phyloP scores from a whole-genome alignment of 371 early-diverging fungal species.

The Mucor saturninus region DNA sequence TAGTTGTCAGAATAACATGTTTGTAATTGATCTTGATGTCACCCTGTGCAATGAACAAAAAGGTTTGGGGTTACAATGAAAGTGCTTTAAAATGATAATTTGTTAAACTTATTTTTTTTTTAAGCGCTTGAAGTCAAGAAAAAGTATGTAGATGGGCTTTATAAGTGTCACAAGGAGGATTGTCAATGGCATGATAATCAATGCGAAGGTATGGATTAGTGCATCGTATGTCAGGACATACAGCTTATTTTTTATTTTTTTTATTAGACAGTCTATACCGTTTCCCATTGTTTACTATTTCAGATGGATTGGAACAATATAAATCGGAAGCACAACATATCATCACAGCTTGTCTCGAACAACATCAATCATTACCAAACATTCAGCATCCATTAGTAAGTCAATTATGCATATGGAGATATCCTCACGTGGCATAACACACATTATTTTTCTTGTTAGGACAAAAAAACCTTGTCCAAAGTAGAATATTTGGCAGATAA shows the following conservation, averaged over 20 bases:
- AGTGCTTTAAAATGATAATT: too few relatives aligned
- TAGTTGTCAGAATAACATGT: slow-evolving; percentile 16
- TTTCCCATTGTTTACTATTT: slow-evolving; percentile 5
- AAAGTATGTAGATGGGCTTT: slow-evolving; percentile 16
- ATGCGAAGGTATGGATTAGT: background rate
- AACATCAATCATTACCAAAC: slow-evolving; percentile 6
- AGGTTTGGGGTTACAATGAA: slow-evolving; percentile 2
- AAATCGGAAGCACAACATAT: slow-evolving; percentile 6
- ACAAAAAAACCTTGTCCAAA: slow-evolving; percentile 6
- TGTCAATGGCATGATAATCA: slow-evolving; percentile 17
- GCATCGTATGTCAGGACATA: background rate
- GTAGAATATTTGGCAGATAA: slow-evolving; percentile 1
- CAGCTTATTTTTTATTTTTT: background rate
- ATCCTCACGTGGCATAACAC: too few relatives aligned
- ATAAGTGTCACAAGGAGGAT: slow-evolving; percentile 8
- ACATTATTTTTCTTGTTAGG: slow-evolving; percentile 1
- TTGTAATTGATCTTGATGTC: slow-evolving; percentile 9
- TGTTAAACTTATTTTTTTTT: too few relatives aligned
- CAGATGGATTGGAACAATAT: slow-evolving; percentile 11
- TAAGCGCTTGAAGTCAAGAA: slow-evolving; percentile 1
- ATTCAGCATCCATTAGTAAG: slow-evolving; percentile 10
- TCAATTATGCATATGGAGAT: too few relatives aligned
- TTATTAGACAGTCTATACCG: slow-evolving; percentile 4
- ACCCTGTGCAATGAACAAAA: background rate
- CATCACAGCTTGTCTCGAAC: background rate